Base-by-base conservation (phyloP, 768 basidiomycete genomes). In the Butyriboletus loyo region DNA sequence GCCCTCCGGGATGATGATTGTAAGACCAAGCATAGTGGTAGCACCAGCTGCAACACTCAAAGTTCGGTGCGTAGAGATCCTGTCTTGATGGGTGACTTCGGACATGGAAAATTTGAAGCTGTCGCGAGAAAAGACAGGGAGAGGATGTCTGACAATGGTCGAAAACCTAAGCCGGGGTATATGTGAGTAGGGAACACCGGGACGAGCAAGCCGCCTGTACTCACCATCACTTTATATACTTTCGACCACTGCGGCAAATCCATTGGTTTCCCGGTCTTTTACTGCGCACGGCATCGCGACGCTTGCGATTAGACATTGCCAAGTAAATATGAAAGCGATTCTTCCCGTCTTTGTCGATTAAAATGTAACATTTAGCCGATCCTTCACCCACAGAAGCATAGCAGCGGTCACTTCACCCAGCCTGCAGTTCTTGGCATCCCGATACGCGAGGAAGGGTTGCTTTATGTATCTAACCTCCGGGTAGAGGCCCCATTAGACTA, bases 371-470 rank as follows among this genome's bases (percentile, higher is more conserved):
- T 48, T 46, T 17, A 24, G 39, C 37, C 38, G 37, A 39, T 48
- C 49, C 47, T 46, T 35, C 49, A 35, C 25, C 14, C 17, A 35
- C 11, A n/a, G 47, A 52, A 37, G 36, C 37, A 37, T 9, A 25
- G 35, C n/a, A n/a, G n/a, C 8, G 15, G 30, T 43, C 39, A 32
- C 51, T 44, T 46, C 55, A 42, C 24, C 22, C n/a, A 28, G 24
- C 38, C 13, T 38, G 46, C 44, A 43, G 11, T 43, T 54, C 63
- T 63, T 63, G 63, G 62, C 62, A 7, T 30, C 35, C 38, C 37
- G 51, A 62, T 59, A 51, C 53, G 59, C 43, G 35, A 25, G 46
- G 32, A 28, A 21, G 24, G 48, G 31, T 38, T 38, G 49, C 27
- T 21, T 39, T 32, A 30, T 31, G 21, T 30, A 31, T 27, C 11